Evolutionary conservation across 208 protist species (phyloP).

Genomic region (Trypanosoma congolense): DNA sequence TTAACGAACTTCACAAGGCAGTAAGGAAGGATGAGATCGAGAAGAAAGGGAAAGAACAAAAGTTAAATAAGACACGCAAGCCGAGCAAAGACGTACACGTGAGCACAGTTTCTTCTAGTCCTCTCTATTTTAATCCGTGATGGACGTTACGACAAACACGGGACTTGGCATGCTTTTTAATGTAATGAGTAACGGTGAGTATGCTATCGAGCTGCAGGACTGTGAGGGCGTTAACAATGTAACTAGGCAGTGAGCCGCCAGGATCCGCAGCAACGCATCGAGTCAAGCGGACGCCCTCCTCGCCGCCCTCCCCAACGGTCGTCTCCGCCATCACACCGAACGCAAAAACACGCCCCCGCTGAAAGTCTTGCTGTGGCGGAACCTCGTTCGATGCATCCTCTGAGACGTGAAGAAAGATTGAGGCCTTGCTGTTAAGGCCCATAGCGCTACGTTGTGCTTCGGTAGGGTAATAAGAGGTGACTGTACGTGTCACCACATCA

Average conservation of each 20-base stretch:
- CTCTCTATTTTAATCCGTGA: background rate
- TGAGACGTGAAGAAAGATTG: slow-evolving; percentile 24
- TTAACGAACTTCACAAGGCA: too few relatives aligned
- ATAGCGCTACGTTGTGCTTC: slow-evolving; percentile 11
- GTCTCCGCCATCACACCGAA: slow-evolving; percentile 34
- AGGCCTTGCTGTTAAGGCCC: slow-evolving; percentile 10
- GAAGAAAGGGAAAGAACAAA: too few relatives aligned
- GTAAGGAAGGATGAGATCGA: too few relatives aligned
- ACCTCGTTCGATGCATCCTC: slow-evolving; percentile 37
- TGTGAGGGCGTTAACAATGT: slow-evolving; percentile 11
- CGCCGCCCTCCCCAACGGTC: slow-evolving; percentile 8
- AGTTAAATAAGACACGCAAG: too few relatives aligned
- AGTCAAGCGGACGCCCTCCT: slow-evolving; percentile 21
- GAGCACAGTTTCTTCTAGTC: background rate
- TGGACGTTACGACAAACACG: background rate
- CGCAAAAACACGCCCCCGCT: slow-evolving; percentile 22
- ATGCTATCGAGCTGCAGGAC: slow-evolving; percentile 24
- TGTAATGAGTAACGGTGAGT: slow-evolving; percentile 7
- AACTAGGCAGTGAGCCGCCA: slow-evolving; percentile 23
- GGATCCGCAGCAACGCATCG: slow-evolving; percentile 25
- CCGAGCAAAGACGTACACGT: too few relatives aligned
- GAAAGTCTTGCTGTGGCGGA: slow-evolving; percentile 20
- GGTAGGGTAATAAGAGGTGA: slow-evolving; percentile 26
- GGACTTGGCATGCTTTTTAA: slow-evolving; percentile 1
- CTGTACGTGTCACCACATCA: slow-evolving; percentile 26